Evolutionary conservation across 164 flowering plant genomes (phyloP), one percentile per base, ranked within the genome.

Genomic region (Piper longum): DNA sequence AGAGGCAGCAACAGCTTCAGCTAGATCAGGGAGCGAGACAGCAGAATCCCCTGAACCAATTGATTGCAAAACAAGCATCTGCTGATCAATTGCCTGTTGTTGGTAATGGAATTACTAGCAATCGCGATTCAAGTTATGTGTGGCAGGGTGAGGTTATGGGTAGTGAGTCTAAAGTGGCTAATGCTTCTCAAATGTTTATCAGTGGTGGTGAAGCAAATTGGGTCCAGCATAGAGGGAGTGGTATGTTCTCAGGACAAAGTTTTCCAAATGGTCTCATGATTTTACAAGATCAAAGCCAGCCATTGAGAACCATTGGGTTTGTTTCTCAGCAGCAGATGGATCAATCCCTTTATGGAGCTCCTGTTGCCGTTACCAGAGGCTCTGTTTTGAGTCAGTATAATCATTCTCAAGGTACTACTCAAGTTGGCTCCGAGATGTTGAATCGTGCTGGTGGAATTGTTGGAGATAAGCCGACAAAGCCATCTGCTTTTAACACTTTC

Each of bases 1-100:
- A 82, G 75, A 78, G 80, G 74, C 82, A 80, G 74, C 82, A 80
- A 69, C 91, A 85, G 48, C 69, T 80, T 65, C 84, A 80, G 63
- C 81, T 84, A 4, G 76, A 78, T 60, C 74, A 71, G 56, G 80
- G 79, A 67, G 68, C 68, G 42, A 81, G 80, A 72, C 83, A 74
- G 41, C 82, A 78, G 19, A 78, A 72, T 70, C 67, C 76, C 13
- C 3, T 72, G 60, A 79, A 71, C 63, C 85, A 82, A 54, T 59
- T 72, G 26, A 59, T 76, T 58, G 54, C 72, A 44, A 80, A 72
- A 68, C 85, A 83, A 62, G 60, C 73, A 58, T 55, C 68, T 44
- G 82, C 66, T 36, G 80, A 71, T 69, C 92, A 81, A 63, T 65
- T 70, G 52, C 58, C 80, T 56, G 62, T 74, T 2, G 59, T 78